These are phyloP conservation scores for Fusarium sulawesiense DNA, from an alignment of 2,329 filamentous ascomycete species.

Conservation along the genomic window DNA sequence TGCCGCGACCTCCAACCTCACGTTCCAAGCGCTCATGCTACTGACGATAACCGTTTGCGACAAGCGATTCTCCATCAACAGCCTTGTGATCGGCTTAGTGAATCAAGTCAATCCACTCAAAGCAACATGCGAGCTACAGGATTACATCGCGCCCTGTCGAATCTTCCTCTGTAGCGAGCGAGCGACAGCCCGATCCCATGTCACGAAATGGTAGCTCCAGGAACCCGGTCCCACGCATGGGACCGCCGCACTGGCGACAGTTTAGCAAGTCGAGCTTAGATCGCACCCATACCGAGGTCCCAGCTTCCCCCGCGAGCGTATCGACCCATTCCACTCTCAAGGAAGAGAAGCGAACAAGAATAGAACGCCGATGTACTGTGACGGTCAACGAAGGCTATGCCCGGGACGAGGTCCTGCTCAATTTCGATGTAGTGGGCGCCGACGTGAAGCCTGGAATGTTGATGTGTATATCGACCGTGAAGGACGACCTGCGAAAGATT, in stretches of 20 bases:
- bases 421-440: slow-evolving; percentile 75
- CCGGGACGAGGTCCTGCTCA: slow-evolving; percentile 82
- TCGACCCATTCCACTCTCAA: slow-evolving; percentile 63
- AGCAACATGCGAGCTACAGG: slow-evolving; percentile 42
- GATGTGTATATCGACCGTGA: slow-evolving; percentile 76
- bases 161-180: slow-evolving; percentile 33
- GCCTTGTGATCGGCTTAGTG: slow-evolving; percentile 19
- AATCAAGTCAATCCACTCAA: slow-evolving; percentile 20
- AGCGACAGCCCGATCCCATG: slow-evolving; percentile 43
- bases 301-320: slow-evolving; percentile 60
- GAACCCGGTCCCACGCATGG: slow-evolving; percentile 55
- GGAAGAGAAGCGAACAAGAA: slow-evolving; percentile 49
- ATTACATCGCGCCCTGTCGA: slow-evolving; percentile 31
- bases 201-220: slow-evolving; percentile 46
- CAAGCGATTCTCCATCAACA: slow-evolving; percentile 10
- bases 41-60: slow-evolving; percentile 21
- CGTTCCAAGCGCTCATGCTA: slow-evolving; percentile 26
- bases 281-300: slow-evolving; percentile 53
- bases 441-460: slow-evolving; percentile 74
- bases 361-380: slow-evolving; percentile 64
- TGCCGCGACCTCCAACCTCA: slow-evolving; percentile 43
- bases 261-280: slow-evolving; percentile 62
- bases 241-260: slow-evolving; percentile 63
- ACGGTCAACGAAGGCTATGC: slow-evolving; percentile 79
- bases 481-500: slow-evolving; percentile 59